phyloP scores from a whole-genome alignment of 768 basidiomycete genomes.

The Podaxis pistillaris region DNA sequence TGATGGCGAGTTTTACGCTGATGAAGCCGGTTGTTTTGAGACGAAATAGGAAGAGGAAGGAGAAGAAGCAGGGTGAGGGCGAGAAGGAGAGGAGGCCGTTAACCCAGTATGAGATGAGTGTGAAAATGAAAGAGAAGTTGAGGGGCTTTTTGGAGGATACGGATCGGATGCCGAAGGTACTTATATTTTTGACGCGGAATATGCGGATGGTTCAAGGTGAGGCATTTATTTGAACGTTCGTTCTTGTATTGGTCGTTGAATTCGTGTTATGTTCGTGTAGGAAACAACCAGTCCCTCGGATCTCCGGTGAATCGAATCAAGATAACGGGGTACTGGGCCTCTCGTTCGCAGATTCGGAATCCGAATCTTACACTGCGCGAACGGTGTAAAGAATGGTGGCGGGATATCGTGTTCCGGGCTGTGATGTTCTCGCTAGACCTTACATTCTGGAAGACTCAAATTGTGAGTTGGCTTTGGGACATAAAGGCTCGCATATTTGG shows the following conservation, averaged over 20 bases:
- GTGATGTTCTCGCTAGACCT: slow-evolving; percentile 71
- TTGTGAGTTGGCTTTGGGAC: slow-evolving; percentile 47
- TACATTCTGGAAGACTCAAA: slow-evolving; percentile 62
- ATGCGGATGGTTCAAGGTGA: slow-evolving; percentile 65
- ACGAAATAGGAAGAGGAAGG: slow-evolving; percentile 30
- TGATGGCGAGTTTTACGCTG: slow-evolving; percentile 72
- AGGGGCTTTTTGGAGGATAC: slow-evolving; percentile 70
- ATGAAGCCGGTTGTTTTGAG: slow-evolving; percentile 55
- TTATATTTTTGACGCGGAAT: slow-evolving; percentile 75
- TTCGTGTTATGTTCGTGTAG: slow-evolving; percentile 26
- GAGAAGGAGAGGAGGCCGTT: slow-evolving; percentile 32
- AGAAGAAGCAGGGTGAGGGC: slow-evolving; percentile 17
- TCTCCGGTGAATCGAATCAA: slow-evolving; percentile 90
- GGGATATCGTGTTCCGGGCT: slow-evolving; percentile 59
- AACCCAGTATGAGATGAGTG: slow-evolving; percentile 68
- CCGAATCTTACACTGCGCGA: slow-evolving; percentile 38
- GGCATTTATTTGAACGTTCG: background rate
- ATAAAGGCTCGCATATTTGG: slow-evolving; percentile 39
- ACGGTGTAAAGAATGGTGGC: slow-evolving; percentile 51
- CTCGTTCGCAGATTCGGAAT: slow-evolving; percentile 55
- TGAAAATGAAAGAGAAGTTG: slow-evolving; percentile 65
- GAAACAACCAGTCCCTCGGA: slow-evolving; percentile 81
- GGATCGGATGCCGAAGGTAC: slow-evolving; percentile 74
- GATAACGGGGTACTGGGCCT: slow-evolving; percentile 83
- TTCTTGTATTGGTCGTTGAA: slow-evolving; percentile 18